phyloP scores from a whole-genome alignment of 2,329 filamentous ascomycete genomes.

The Ophiosphaerella narmari region DNA sequence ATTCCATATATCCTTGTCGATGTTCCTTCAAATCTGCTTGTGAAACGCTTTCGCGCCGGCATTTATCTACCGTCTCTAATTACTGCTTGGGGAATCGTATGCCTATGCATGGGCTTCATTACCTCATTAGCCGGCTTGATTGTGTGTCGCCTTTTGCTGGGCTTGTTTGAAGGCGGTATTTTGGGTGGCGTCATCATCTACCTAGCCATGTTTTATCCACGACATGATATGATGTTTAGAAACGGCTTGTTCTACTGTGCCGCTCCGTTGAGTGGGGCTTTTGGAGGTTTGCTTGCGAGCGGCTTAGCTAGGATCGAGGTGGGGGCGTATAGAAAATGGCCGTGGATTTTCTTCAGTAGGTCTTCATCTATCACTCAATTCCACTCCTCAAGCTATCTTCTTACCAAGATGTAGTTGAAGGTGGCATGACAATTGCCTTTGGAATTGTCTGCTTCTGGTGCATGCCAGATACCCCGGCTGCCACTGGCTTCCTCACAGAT shows the following conservation, averaged over 20 bases:
- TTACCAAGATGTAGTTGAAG: constrained; percentile 38
- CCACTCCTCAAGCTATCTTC: too few species aligned
- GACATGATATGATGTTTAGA: constrained; percentile 48
- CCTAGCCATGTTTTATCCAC: constrained; percentile 49
- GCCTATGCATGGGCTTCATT: constrained; percentile 49
- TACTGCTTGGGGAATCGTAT: constrained; percentile 47
- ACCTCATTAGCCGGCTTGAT: constrained; percentile 48
- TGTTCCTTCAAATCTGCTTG: constrained; percentile 48
- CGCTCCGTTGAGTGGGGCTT: constrained; percentile 47
- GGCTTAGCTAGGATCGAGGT: constrained; percentile 48
- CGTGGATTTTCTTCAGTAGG: constrained; percentile 29
- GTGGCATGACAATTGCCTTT: constrained; percentile 32
- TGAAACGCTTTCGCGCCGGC: constrained; percentile 48
- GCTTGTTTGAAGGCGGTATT: constrained; percentile 49
- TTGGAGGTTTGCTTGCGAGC: constrained; percentile 51
- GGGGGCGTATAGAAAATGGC: constrained; percentile 46
- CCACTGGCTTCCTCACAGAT: constrained; percentile 39
- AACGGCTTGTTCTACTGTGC: constrained; percentile 47
- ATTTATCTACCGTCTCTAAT: constrained; percentile 49
- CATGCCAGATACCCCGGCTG: constrained; percentile 54
- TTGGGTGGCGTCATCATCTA: constrained; percentile 50
- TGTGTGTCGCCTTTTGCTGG: constrained; percentile 48
- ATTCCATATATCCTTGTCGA: constrained; percentile 51
- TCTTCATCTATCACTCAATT: background rate
- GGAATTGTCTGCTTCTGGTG: constrained; percentile 57